These are phyloP conservation scores for Globisporangium cylindrosporum DNA, from an alignment of 352 stramenopile species.

Conservation along the genomic window DNA sequence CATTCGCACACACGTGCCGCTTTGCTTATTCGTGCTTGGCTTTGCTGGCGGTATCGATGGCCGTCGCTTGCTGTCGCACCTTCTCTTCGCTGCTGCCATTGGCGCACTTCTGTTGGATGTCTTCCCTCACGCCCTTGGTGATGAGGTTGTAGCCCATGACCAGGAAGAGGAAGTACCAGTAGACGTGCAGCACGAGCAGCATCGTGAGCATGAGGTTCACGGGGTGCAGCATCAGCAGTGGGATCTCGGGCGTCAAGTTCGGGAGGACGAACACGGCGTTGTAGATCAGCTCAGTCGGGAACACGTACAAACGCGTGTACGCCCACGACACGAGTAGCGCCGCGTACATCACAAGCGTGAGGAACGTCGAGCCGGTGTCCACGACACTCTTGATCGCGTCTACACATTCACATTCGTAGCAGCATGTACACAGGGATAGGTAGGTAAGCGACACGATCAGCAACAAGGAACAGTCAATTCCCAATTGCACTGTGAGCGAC, in stretches of 20 bases:
- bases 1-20: no score
- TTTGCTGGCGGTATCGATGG: constrained; percentile 7
- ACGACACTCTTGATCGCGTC: constrained; percentile 71
- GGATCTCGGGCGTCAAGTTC: constrained; percentile 25
- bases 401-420: constrained; percentile 15
- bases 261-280: constrained; percentile 26
- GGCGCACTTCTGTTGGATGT: constrained; percentile 36
- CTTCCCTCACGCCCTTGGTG: constrained; percentile 37
- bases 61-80: background rate
- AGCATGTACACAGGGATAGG: background rate
- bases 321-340: constrained; percentile 34
- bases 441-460: background rate
- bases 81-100: constrained; percentile 10
- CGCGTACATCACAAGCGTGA: constrained; percentile 35
- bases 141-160: constrained; percentile 46
- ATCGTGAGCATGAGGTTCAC: constrained; percentile 39
- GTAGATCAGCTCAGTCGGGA: constrained; percentile 38
- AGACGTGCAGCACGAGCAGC: constrained; percentile 37
- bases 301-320: constrained; percentile 38
- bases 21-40: constrained; percentile 14
- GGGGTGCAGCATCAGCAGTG: constrained; percentile 29
- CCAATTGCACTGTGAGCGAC: no score
- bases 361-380: constrained; percentile 38
- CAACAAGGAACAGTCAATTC: background rate
- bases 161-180: constrained; percentile 44